Evolutionary conservation across 2,329 filamentous ascomycete species (phyloP), one percentile per base, ranked within the genome.

Genomic region (Fusarium liriodendri): DNA sequence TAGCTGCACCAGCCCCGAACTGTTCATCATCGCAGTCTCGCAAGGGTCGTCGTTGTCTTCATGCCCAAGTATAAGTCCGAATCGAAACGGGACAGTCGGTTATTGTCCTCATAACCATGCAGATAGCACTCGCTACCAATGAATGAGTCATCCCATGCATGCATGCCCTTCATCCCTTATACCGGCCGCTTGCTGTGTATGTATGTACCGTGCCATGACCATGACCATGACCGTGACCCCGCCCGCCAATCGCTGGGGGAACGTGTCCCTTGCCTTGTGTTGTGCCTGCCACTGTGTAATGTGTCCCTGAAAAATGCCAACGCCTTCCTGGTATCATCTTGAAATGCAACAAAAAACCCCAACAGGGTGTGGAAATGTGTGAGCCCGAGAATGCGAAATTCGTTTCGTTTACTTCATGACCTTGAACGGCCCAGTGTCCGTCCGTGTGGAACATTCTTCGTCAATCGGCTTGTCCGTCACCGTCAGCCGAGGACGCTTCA

Each of bases 321-420:
- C 81, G 80, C 81, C 81, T 76, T 80, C 80, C 81, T 83, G 81
- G 81, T 83, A 83, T 83, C 81, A 83, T 83, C 81, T 82, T 77
- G 76, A 82, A 80, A 81, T 81, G 76, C 79, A 80, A 78, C 69
- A 75, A 72, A 77, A 74, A 71, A 64, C 71, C 45, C 47, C 67
- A 71, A 29, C 25, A 72, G 67, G 72, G 69, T 71, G 71, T 76
- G 64, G 55, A 71, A 74, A 73, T 52, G 71, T 68, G 57, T 69
- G 70, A 70, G 68, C 55, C 70, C 63, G 66, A 76, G 75, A 78
- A 74, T 74, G 68, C 65, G 67, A 76, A 76, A 73, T 75, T 79
- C 78, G 75, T 81, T 75, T 79, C 78, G 75, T 81, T 74, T 81
- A 72, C 80, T 78, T 82, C 81, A 77, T 82, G 72, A 77, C 70